Conservation (phyloP, 2,329 filamentous ascomycete genomes). For the Exutisphaerella laricina region DNA sequence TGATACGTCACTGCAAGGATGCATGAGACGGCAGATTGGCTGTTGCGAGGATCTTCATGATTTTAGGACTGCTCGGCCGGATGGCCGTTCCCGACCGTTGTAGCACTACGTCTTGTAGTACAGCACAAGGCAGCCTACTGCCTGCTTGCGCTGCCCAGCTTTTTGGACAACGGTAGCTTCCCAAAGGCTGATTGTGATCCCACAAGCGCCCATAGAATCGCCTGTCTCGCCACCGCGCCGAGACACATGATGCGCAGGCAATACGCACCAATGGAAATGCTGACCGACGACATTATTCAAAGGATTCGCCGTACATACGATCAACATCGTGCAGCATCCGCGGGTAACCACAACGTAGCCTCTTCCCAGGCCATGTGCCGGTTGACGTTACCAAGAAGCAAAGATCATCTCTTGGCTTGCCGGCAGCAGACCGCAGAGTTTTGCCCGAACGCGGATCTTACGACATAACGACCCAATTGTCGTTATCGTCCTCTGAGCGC, state of each 20-base stretch:
- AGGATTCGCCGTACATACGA: too few relatives aligned
- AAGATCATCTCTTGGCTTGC: conserved; percentile 3
- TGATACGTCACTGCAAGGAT: conserved; percentile 6
- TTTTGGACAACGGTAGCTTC: neutral
- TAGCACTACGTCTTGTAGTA: neutral
- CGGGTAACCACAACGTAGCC: neutral
- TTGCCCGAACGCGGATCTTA: conserved; percentile 5
- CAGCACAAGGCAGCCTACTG: neutral
- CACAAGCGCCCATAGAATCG: neutral
- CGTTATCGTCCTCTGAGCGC: neutral
- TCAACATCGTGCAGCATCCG: too few relatives aligned
- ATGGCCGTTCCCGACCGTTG: conserved; percentile 2
- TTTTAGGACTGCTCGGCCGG: neutral
- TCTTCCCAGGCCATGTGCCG: too few relatives aligned
- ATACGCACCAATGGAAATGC: too few relatives aligned
- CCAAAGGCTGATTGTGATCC: too few relatives aligned
- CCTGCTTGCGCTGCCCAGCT: neutral
- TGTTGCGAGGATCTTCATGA: conserved; percentile 8
- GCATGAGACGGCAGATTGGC: conserved; percentile 1
- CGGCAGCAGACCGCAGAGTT: conserved; percentile 2
- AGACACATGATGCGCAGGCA: too few relatives aligned
- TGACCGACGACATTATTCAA: too few relatives aligned
- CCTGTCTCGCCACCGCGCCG: too few relatives aligned
- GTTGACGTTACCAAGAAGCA: conserved; percentile 3
- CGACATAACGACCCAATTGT: conserved; percentile 1